Conservation (phyloP, 2,329 filamentous ascomycete species). For the Penicillium sp. region DNA sequence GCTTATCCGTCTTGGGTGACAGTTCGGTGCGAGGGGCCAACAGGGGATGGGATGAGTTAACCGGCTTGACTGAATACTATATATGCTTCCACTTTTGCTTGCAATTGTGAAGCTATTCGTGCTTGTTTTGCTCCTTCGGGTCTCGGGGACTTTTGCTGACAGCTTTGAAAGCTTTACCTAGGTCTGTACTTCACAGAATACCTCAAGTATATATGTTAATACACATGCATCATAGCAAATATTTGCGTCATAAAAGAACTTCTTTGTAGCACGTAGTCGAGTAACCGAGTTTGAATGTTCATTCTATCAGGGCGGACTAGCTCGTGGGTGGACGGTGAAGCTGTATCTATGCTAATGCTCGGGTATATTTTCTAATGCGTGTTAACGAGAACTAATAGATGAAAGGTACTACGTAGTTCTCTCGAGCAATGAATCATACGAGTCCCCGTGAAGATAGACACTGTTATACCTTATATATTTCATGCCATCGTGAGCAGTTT, state of each 20-base stretch:
- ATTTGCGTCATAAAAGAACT: background rate
- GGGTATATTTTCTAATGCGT: background rate
- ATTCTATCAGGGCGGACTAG: background rate
- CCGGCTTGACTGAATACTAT: slow-evolving; percentile 40
- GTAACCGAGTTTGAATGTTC: background rate
- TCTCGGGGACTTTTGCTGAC: slow-evolving; percentile 18
- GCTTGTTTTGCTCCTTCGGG: background rate
- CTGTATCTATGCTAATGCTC: background rate
- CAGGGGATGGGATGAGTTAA: slow-evolving; percentile 48
- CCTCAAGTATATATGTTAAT: background rate
- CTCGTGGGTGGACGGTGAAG: background rate
- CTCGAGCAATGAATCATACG: background rate
- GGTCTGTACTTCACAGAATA: background rate
- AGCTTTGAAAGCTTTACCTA: slow-evolving; percentile 10
- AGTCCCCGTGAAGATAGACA: background rate
- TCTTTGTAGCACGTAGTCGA: background rate
- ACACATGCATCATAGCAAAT: background rate
- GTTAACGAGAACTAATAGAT: too few relatives aligned
- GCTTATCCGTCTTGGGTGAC: slow-evolving; percentile 42
- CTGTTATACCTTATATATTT: background rate
- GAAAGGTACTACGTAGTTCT: background rate
- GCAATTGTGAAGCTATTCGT: slow-evolving; percentile 10
- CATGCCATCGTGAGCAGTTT: background rate
- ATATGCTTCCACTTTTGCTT: slow-evolving; percentile 13
- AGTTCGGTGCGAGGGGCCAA: slow-evolving; percentile 29